Base-by-base conservation (phyloP, 1,139 yeast genomes). In the Candida glucosophila region DNA sequence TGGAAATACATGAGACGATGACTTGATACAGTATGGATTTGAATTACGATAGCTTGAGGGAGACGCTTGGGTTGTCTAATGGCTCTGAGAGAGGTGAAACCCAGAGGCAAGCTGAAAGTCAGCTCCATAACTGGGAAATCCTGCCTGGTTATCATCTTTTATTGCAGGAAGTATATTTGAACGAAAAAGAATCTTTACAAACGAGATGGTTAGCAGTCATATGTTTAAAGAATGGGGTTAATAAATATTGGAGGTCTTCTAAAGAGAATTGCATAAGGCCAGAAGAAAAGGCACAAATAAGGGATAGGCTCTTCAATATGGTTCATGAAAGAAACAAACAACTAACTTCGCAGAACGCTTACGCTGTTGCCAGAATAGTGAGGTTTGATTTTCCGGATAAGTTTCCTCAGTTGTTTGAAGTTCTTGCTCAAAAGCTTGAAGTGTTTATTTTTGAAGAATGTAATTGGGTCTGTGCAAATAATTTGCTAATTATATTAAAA, bases 131-230 rank as follows among this genome's bases (percentile, higher is more conserved):
- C 8, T 82, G 93, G 92, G 86, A 80, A 40, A 43, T 52, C 2
- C 55, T 52, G 14, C 69, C 73, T 2, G 88, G 88, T 4, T 76
- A 62, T 42, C 78, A 76, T 43, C 67, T 49, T 30, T 41, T 60
- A 13, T 49, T 79, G 14, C 88, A 79, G 44, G 62, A 60, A 19
- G 65, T 81, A 0, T 86, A 82, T 46, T 56, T 74, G 29, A 75
- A 79, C 36, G 49, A 62, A 5, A 64, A 73, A 0, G 41, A 71
- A 10, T 68, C 83, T 0, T 52, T 78, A 15, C 82, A 79, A 33
- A 61, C 73, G 6, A 60, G 97, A 43, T 85, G 95, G 94, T 58
- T 88, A 22, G 88, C 95, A 0, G 67, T 85, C 4, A 88, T 90
- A 22, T 81, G 81, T 37, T 73, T 90, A 49, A 90, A 90, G 44